Percentiles rank a stretch among this genome's conserved stretches.
phyloP scores from a whole-genome alignment of 1,284 basidiomycete species.

The Cystobasidium slooffiae region DNA sequence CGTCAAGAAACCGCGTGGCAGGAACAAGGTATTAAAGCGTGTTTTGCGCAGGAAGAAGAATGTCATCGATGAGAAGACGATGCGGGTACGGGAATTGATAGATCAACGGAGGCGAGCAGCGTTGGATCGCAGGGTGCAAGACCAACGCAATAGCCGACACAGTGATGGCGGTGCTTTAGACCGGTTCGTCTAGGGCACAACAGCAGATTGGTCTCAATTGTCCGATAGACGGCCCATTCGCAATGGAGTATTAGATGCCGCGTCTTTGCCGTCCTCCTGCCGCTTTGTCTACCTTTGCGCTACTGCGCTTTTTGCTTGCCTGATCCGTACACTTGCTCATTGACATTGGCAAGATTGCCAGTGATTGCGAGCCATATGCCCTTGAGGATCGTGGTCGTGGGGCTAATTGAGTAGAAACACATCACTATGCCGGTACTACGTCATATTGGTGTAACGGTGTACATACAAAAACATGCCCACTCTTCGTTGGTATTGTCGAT shows the following conservation, averaged over 20 bases:
- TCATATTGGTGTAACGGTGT: slow-evolving; percentile 7
- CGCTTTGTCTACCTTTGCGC: neutral
- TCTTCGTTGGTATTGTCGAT: slow-evolving; percentile 49
- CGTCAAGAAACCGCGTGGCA: slow-evolving; percentile 80
- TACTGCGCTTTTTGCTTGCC: slow-evolving; percentile 28
- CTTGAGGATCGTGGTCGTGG: slow-evolving; percentile 35
- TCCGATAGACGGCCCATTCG: too few species aligned
- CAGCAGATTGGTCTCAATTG: neutral
- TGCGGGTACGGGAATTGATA: slow-evolving; percentile 55
- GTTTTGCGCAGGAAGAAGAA: slow-evolving; percentile 85
- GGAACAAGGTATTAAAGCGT: slow-evolving; percentile 71
- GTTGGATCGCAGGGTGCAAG: slow-evolving; percentile 15
- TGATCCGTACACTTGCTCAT: slow-evolving; percentile 35
- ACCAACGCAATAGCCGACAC: neutral
- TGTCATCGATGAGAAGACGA: slow-evolving; percentile 82
- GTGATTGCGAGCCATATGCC: slow-evolving; percentile 38
- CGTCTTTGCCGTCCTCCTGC: neutral
- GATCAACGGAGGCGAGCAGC: slow-evolving; percentile 23
- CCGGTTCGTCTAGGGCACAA: slow-evolving; percentile 32
- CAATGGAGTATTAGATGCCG: neutral
- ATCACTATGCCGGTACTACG: neutral
- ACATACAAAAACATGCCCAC: slow-evolving; percentile 50
- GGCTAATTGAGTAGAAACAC: neutral
- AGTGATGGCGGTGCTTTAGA: slow-evolving; percentile 25
- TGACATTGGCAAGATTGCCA: slow-evolving; percentile 30